phyloP scores from a whole-genome alignment of 441 rosid species.

The Pelargonium myrrhifolium region DNA sequence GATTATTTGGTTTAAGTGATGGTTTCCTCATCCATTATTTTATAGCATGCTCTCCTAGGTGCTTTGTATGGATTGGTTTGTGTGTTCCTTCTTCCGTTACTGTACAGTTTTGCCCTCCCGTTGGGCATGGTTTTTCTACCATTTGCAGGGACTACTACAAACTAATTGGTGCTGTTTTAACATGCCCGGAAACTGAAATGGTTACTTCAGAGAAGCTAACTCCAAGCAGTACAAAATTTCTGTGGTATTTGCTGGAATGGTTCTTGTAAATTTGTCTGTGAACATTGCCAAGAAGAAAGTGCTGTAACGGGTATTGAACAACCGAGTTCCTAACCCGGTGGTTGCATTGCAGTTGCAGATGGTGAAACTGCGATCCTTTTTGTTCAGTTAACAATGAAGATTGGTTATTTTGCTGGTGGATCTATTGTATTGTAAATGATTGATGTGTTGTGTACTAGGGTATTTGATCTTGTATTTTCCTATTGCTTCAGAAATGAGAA shows the following conservation, averaged over 20 bases:
- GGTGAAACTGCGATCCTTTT: constrained; percentile 1
- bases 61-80: constrained; percentile 12
- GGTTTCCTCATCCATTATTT: constrained; percentile 20
- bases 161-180: not conserved
- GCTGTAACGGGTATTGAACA: not conserved
- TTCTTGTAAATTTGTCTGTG: no score
- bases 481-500: no score
- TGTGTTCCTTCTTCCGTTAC: constrained; percentile 11
- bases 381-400: constrained; percentile 10
- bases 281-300: no score
- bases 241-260: not conserved
- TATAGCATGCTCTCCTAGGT: constrained; percentile 25
- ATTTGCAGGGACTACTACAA: constrained; percentile 13
- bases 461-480: constrained; percentile 13
- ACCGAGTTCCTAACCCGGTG: constrained; percentile 6
- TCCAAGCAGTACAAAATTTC: not conserved
- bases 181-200: constrained; percentile 9
- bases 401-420: constrained; percentile 19
- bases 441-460: constrained; percentile 14
- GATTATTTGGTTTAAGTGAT: constrained; percentile 19
- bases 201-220: not conserved
- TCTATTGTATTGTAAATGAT: constrained; percentile 20
- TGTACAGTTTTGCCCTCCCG: constrained; percentile 7
- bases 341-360: no score
- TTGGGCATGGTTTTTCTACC: constrained; percentile 13